Evolutionary conservation across 345 rosid species (phyloP).

Genomic region (Gossypium ekmanianum): DNA sequence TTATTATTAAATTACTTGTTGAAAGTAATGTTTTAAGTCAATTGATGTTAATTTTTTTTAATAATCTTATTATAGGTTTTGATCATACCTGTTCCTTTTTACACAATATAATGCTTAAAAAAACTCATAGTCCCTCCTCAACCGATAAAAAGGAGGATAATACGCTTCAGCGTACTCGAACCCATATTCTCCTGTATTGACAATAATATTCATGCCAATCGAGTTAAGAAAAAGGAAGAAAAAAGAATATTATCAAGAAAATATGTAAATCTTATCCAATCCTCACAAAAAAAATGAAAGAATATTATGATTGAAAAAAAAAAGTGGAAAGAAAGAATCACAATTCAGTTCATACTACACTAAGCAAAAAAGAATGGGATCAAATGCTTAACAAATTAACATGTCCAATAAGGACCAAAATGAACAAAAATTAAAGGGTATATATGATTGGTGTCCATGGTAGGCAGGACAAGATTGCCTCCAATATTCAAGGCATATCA

Average conservation of each 20-base stretch:
- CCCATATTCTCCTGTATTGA: no score
- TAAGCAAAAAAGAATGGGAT: neutral
- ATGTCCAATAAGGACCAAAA: neutral
- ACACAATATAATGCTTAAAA: no score
- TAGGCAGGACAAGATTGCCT: neutral
- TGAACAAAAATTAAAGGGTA: neutral
- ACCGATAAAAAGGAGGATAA: no score
- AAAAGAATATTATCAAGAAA: no score
- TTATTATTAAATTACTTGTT: no score
- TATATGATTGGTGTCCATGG: neutral
- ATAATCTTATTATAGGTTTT: no score
- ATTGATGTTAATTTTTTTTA: no score
- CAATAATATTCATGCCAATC: rapidly evolving
- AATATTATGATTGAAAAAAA: neutral
- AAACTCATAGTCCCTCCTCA: no score
- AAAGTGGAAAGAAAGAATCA: neutral
- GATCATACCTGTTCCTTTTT: no score
- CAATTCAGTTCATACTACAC: neutral
- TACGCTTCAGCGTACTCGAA: no score
- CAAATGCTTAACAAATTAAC: neutral
- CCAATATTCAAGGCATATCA: neutral
- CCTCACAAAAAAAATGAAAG: neutral
- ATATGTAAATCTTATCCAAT: neutral
- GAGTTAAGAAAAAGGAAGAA: no score
- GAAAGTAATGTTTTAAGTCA: no score